phyloP scores from a whole-genome alignment of 768 basidiomycete genomes.

The Sporobolomyces phaffii region DNA sequence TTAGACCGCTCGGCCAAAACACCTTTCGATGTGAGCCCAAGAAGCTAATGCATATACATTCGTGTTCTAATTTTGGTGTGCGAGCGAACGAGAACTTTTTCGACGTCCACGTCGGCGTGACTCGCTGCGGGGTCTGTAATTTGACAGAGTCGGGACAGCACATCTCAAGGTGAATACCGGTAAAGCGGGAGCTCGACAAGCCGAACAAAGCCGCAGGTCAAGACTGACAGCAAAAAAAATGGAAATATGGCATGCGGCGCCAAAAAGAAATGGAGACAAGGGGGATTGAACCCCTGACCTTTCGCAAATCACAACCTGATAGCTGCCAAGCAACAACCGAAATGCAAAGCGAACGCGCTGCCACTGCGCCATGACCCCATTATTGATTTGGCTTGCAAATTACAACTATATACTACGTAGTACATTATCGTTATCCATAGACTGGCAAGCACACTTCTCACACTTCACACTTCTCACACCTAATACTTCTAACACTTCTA shows the following conservation, averaged over 20 bases:
- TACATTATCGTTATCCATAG: not conserved
- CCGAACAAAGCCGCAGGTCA: no score
- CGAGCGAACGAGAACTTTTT: no score
- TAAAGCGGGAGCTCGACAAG: no score
- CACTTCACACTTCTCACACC: no score
- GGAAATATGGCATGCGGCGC: not conserved
- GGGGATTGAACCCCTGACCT: conserved; percentile 5
- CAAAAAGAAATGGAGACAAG: not conserved
- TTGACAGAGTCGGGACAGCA: no score
- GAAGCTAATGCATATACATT: no score
- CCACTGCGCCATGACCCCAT: conserved; percentile 7
- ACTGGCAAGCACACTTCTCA: no score
- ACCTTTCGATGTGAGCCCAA: not conserved
- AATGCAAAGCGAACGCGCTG: conserved; percentile 1
- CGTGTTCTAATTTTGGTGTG: no score
- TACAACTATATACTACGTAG: not conserved
- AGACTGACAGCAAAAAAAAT: not conserved
- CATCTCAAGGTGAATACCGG: no score
- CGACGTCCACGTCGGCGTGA: no score
- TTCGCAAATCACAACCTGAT: not conserved
- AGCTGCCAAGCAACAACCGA: not conserved
- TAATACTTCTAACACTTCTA: no score
- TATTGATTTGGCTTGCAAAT: not conserved
- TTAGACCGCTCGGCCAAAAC: conserved; percentile 40
- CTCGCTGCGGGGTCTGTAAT: no score